These are phyloP conservation scores for Aspergillus panamensis DNA, from an alignment of 495 filamentous ascomycete species.

Conservation along the genomic window DNA sequence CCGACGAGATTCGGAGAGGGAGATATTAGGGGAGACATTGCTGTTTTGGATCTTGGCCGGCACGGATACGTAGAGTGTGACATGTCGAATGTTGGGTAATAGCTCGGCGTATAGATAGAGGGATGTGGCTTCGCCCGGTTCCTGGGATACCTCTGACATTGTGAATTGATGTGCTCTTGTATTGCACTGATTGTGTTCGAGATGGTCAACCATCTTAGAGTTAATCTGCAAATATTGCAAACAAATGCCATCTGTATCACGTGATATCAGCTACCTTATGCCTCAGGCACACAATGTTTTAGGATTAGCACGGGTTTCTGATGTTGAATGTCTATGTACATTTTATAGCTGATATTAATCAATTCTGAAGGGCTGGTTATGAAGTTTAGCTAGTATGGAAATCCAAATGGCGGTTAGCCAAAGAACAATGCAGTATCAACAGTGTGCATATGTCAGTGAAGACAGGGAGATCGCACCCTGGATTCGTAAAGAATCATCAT, in stretches of 20 bases:
- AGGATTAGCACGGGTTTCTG: too few species aligned
- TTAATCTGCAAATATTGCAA: constrained; percentile 12
- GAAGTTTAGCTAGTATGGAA: too few species aligned
- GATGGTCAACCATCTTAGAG: background rate
- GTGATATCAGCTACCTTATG: constrained; percentile 3
- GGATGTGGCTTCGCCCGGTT: background rate
- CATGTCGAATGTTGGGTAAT: constrained; percentile 78
- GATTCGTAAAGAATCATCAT: too few species aligned
- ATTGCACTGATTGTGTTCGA: background rate
- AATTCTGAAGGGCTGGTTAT: too few species aligned
- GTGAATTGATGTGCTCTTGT: background rate
- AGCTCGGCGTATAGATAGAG: constrained; percentile 79
- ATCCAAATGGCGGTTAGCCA: too few species aligned
- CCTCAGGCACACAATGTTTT: constrained; percentile 10
- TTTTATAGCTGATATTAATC: too few species aligned
- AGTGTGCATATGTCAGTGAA: too few species aligned
- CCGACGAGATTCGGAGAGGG: constrained; percentile 40
- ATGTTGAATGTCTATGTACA: too few species aligned
- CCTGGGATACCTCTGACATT: background rate
- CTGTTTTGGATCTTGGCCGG: constrained; percentile 42
- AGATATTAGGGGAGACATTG: constrained; percentile 28
- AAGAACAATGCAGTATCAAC: too few species aligned
- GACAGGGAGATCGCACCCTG: too few species aligned
- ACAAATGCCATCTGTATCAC: background rate
- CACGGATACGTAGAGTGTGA: constrained; percentile 70